These are phyloP conservation scores for Hypoxylon sp. DNA, from an alignment of 2,329 filamentous ascomycete genomes.

Conservation along the genomic window DNA sequence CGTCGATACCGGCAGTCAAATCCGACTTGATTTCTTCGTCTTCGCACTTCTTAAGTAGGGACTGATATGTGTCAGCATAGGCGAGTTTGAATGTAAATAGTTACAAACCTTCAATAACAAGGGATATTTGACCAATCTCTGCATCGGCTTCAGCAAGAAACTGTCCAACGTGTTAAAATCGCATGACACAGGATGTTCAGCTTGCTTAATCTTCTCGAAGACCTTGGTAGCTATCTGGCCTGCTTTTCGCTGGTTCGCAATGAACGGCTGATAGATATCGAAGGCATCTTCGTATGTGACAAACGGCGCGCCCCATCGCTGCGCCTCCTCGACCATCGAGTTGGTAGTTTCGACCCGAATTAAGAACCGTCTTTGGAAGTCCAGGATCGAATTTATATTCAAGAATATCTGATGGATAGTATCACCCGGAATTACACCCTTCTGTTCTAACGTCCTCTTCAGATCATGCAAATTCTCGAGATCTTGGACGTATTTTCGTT, in stretches of 20 bases:
- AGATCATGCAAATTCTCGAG: slow-evolving; percentile 93
- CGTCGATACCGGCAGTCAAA: slow-evolving; percentile 81
- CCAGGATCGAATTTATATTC: slow-evolving; percentile 93
- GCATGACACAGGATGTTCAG: slow-evolving; percentile 83
- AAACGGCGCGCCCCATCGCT: slow-evolving; percentile 97
- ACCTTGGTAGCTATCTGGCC: slow-evolving; percentile 86
- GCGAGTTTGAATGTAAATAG: neutral
- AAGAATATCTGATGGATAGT: slow-evolving; percentile 95
- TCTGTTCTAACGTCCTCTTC: slow-evolving; percentile 90
- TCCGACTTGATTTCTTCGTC: slow-evolving; percentile 79
- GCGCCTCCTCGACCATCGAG: slow-evolving; percentile 79
- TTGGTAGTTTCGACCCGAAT: slow-evolving; percentile 98
- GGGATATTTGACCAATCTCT: slow-evolving; percentile 94
- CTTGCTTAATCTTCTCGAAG: slow-evolving; percentile 86
- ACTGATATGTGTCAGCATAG: slow-evolving; percentile 65
- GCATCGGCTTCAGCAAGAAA: slow-evolving; percentile 96
- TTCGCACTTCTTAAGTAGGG: slow-evolving; percentile 84
- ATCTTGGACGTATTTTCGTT: slow-evolving; percentile 98
- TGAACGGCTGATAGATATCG: slow-evolving; percentile 95
- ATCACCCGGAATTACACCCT: slow-evolving; percentile 89
- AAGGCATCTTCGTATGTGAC: slow-evolving; percentile 88
- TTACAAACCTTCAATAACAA: slow-evolving; percentile 81
- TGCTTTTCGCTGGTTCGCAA: slow-evolving; percentile 94
- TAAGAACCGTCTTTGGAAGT: slow-evolving; percentile 94
- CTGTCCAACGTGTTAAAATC: slow-evolving; percentile 90